These are phyloP conservation scores for Pythium dissotocum DNA, from an alignment of 352 stramenopile species.

Conservation along the genomic window DNA sequence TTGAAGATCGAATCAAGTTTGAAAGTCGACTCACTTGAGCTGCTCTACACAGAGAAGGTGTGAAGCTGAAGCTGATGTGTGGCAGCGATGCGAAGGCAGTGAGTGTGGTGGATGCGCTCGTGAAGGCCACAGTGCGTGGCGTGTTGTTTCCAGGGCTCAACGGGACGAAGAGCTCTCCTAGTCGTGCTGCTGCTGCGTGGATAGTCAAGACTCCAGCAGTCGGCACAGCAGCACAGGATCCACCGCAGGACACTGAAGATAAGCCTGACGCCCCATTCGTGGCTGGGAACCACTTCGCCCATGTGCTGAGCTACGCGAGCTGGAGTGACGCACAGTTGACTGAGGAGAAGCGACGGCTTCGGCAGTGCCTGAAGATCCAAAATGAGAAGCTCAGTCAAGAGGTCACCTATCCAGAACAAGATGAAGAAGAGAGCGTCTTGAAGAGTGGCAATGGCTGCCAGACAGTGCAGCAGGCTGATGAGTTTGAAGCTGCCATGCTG, in stretches of 20 bases:
- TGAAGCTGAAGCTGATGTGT: not conserved
- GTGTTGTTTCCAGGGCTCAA: constrained; percentile 39
- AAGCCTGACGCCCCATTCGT: not conserved
- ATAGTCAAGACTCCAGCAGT: not conserved
- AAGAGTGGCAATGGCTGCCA: not conserved
- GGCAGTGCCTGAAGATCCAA: constrained; percentile 27
- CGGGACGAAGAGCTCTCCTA: not conserved
- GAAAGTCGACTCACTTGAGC: not conserved
- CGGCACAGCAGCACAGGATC: not conserved
- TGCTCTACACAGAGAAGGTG: not conserved
- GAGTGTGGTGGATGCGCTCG: constrained; percentile 40
- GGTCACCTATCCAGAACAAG: constrained; percentile 4
- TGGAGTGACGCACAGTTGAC: constrained; percentile 37
- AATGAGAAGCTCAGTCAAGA: not conserved
- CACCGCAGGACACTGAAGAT: not conserved
- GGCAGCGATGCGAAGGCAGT: constrained; percentile 11
- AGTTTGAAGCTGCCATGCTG: not conserved
- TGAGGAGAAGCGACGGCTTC: constrained; percentile 39
- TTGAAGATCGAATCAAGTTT: not conserved
- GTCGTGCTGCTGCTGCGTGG: not conserved
- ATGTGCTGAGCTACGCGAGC: constrained; percentile 34
- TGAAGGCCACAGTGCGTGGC: constrained; percentile 42
- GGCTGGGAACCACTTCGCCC: constrained; percentile 14
- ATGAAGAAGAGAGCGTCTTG: constrained; percentile 19
- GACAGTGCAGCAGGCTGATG: not conserved